These are phyloP conservation scores for Biscogniauxia mediterranea DNA, from an alignment of 2,329 filamentous ascomycete species.

Conservation along the genomic window DNA sequence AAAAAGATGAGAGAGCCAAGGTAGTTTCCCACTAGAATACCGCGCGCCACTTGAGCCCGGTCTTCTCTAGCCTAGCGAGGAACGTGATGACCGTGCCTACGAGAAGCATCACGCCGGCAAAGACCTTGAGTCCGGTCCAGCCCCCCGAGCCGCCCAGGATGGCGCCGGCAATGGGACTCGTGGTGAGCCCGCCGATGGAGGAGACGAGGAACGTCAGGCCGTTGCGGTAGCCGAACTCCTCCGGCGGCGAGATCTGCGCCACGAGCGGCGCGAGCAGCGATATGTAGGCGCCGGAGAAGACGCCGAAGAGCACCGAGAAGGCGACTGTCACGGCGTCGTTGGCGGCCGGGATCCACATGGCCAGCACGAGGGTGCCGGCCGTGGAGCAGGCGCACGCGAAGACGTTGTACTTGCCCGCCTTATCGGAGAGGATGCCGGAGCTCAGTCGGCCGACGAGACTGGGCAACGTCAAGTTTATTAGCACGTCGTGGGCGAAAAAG, in stretches of 20 bases:
- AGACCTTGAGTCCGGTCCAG: conserved; percentile 3
- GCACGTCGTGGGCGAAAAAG: too few relatives aligned
- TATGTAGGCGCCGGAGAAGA: conserved; percentile 28
- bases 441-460: conserved; percentile 17
- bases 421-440: conserved; percentile 16
- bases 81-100: not conserved
- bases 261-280: conserved; percentile 24
- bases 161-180: conserved; percentile 48
- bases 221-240: conserved; percentile 51
- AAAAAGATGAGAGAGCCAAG: too few relatives aligned
- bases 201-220: conserved; percentile 52
- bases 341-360: conserved; percentile 32
- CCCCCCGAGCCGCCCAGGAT: conserved; percentile 4
- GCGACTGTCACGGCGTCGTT: conserved; percentile 21
- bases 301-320: conserved; percentile 29
- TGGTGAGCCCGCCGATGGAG: conserved; percentile 48
- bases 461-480: not conserved
- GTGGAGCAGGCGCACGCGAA: conserved; percentile 41
- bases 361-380: conserved; percentile 29
- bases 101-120: conserved; percentile 3
- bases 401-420: conserved; percentile 22
- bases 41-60: not conserved
- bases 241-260: conserved; percentile 50
- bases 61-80: not conserved
- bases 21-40: not conserved